These are phyloP conservation scores for Solanum pimpinellifolium DNA, from an alignment of 257 asterid genomes.

Conservation along the genomic window DNA sequence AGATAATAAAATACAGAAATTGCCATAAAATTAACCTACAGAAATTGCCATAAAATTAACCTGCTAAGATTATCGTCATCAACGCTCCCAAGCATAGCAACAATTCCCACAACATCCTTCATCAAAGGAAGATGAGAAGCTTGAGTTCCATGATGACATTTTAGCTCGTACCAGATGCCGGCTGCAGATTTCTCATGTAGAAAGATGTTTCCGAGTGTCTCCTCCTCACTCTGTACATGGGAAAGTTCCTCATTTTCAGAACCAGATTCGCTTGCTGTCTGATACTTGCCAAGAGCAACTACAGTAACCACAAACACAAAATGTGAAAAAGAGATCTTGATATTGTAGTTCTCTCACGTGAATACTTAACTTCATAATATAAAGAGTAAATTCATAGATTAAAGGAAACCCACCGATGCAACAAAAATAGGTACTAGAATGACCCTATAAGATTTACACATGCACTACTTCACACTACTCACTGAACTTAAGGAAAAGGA, in stretches of 20 bases:
- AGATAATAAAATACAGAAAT: conserved; percentile 1
- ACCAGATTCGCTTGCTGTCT: conserved; percentile 12
- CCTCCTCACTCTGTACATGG: conserved; percentile 26
- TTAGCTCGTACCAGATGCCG: conserved; percentile 36
- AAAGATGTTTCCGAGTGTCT: conserved; percentile 29
- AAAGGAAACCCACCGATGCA: not conserved
- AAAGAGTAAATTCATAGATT: not conserved
- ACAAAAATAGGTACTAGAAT: not conserved
- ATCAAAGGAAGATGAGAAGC: conserved; percentile 30
- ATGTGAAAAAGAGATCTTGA: not conserved
- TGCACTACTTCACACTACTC: not conserved
- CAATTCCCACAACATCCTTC: conserved; percentile 59
- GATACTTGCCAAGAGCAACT: conserved; percentile 59
- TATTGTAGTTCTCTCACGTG: not conserved
- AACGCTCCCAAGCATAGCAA: conserved; percentile 63
- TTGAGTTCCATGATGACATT: conserved; percentile 26
- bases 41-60: conserved; percentile 23
- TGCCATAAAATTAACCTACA: conserved; percentile 35
- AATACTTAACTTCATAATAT: not conserved
- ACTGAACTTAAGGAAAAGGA: not conserved
- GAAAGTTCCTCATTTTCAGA: conserved; percentile 18
- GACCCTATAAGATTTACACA: not conserved
- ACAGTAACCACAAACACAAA: not conserved
- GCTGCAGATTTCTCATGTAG: conserved; percentile 57
- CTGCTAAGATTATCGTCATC: conserved; percentile 67